These are phyloP conservation scores for Pholiota microspora DNA, from an alignment of 768 basidiomycete species.

Conservation along the genomic window DNA sequence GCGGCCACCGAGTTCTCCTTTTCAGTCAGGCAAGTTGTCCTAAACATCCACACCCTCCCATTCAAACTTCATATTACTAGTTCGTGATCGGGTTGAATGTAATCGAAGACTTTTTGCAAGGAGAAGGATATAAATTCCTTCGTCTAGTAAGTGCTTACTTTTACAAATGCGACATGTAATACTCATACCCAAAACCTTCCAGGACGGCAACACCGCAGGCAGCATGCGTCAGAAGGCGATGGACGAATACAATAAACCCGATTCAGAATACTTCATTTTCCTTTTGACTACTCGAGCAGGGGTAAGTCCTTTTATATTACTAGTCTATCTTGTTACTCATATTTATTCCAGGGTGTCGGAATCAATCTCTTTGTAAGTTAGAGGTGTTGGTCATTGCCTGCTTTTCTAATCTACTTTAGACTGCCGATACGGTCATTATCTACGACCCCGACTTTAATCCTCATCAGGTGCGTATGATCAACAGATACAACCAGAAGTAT, in stretches of 20 bases:
- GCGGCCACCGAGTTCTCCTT: conserved; percentile 85
- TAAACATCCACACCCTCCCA: not conserved
- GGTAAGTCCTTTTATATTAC: conserved; percentile 27
- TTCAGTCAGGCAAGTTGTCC: conserved; percentile 77
- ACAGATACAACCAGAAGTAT: not conserved
- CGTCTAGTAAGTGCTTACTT: conserved; percentile 53
- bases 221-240: conserved; percentile 88
- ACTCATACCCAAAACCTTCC: conserved; percentile 7
- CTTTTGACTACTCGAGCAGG: conserved; percentile 91
- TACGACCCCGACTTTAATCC: conserved; percentile 98
- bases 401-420: conserved; percentile 36
- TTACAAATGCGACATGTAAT: not conserved
- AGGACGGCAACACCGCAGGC: conserved; percentile 92
- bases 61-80: conserved; percentile 36
- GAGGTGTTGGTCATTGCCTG: not conserved
- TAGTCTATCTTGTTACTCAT: not conserved
- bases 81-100: conserved; percentile 86
- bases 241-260: conserved; percentile 89
- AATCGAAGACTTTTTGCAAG: conserved; percentile 83
- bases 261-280: conserved; percentile 89
- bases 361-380: conserved; percentile 69
- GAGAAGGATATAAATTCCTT: conserved; percentile 78
- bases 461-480: conserved; percentile 62
- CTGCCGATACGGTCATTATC: conserved; percentile 91
- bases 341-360: conserved; percentile 62